phyloP scores from a whole-genome alignment of 441 rosid species.

The Dalechampia spathulata region DNA sequence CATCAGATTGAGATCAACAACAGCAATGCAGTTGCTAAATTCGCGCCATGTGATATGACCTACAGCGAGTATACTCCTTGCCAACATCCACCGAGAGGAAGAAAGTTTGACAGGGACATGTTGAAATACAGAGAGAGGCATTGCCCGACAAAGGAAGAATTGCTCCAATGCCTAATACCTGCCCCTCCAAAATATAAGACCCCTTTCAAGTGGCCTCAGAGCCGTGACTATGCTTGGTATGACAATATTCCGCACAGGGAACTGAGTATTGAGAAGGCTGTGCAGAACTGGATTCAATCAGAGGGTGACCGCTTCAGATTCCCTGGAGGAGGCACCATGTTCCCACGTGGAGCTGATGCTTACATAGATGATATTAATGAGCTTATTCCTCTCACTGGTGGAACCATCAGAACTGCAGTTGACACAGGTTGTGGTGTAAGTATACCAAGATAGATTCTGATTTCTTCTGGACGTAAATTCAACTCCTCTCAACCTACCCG shows the following conservation, averaged over 20 bases:
- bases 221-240: slow-evolving; percentile 93
- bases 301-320: slow-evolving; percentile 83
- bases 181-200: slow-evolving; percentile 92
- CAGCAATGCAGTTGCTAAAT: slow-evolving; percentile 26
- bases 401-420: slow-evolving; percentile 76
- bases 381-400: slow-evolving; percentile 70
- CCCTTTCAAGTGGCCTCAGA: slow-evolving; percentile 94
- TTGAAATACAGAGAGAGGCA: slow-evolving; percentile 87
- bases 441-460: background rate
- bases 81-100: slow-evolving; percentile 63
- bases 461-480: background rate
- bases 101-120: slow-evolving; percentile 69
- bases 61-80: slow-evolving; percentile 88
- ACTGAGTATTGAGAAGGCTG: slow-evolving; percentile 91
- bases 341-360: slow-evolving; percentile 90
- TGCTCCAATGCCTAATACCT: slow-evolving; percentile 67
- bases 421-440: slow-evolving; percentile 98
- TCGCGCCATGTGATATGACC: slow-evolving; percentile 65
- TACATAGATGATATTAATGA: slow-evolving; percentile 75
- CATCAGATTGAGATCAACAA: slow-evolving; percentile 47
- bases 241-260: slow-evolving; percentile 91
- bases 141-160: slow-evolving; percentile 71
- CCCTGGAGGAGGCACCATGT: slow-evolving; percentile 98
- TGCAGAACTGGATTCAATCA: slow-evolving; percentile 92
- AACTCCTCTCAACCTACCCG: background rate